These are phyloP conservation scores for Lipomyces sp. DNA, from an alignment of 805 yeast genomes.

Conservation along the genomic window DNA sequence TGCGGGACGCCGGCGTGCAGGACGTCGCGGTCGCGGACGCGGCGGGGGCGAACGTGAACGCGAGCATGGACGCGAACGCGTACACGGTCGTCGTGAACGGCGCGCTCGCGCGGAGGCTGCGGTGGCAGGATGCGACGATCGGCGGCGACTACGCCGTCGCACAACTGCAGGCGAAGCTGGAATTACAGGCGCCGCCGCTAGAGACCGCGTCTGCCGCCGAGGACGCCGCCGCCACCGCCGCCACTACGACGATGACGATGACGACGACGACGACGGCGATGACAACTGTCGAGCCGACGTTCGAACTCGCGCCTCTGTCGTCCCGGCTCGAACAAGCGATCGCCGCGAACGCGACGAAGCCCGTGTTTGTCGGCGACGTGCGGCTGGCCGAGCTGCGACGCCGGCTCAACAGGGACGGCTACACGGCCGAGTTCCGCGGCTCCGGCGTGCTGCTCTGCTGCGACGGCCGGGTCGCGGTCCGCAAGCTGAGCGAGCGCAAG, in stretches of 20 bases:
- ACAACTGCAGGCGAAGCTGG: slow-evolving; percentile 68
- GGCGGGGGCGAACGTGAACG: slow-evolving; percentile 32
- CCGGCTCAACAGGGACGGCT: slow-evolving; percentile 54
- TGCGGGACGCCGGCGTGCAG: slow-evolving; percentile 32
- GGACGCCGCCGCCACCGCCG: slow-evolving; percentile 27
- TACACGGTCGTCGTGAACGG: slow-evolving; percentile 69
- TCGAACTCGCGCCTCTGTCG: slow-evolving; percentile 20
- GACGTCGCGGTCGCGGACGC: slow-evolving; percentile 24
- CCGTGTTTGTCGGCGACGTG: slow-evolving; percentile 83
- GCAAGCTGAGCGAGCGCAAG: slow-evolving; percentile 77
- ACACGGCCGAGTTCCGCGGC: slow-evolving; percentile 83
- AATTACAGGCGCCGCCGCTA: not conserved
- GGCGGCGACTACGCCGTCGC: slow-evolving; percentile 75
- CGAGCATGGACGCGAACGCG: slow-evolving; percentile 49
- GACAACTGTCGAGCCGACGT: too few species aligned
- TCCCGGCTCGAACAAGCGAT: slow-evolving; percentile 15
- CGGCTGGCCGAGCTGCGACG: slow-evolving; percentile 75
- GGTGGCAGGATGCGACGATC: slow-evolving; percentile 74
- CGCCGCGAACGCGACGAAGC: slow-evolving; percentile 26
- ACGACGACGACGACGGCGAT: slow-evolving; percentile 32
- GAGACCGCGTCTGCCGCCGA: not conserved
- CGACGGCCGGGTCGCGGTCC: slow-evolving; percentile 68
- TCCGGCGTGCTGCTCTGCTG: slow-evolving; percentile 83
- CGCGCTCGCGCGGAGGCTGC: slow-evolving; percentile 53
- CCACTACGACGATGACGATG: slow-evolving; percentile 27